Base-by-base conservation (phyloP, 257 asterid genomes). In the Capsicum chinense region DNA sequence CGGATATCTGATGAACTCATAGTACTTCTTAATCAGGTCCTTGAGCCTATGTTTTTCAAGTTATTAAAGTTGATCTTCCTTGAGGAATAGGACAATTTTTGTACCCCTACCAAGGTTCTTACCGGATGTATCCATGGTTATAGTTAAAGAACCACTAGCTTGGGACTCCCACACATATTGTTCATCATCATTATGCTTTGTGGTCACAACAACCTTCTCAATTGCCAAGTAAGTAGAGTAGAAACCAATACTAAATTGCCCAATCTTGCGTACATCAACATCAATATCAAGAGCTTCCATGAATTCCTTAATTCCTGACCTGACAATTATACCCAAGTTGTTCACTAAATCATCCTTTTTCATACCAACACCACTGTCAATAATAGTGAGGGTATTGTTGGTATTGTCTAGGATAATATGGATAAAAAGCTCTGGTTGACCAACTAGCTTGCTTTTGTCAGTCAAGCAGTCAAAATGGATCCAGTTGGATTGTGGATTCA, bases 261-360 rank as follows among this genome's bases (percentile, higher is more conserved):
- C 94, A 66, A 91, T 91, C 94, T 90, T 91, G 85, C 92, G 88
- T 14, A 91, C 94, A 88, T 91, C 94, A 79, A 92, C 94, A 19
- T 92, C 92, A 54, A 92, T 92, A 10, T 92, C 92, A 68, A 91
- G 79, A 16, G 94, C 94, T 73, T 91, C 92, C 94, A 91, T 91
- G 47, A 91, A 91, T 33, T 91, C 94, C 76, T 91, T 91, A n/a
- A 93, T 91, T 19, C 93, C 93, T 3, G 94, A 91, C 87, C 94
- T 88, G 3, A 92, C 93, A 82, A 90, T 91, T 7, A 93, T 91
- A 17, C 94, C 94, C 7, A 91, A 86, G 35, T 91, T 91, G 87
- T 91, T 91, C 60, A 91, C 94, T 88, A 91, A 83, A 83, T 91
- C 93, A 71, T 93, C 94, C 63, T 91, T 91, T 7, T 93, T 91